Base-by-base conservation (phyloP, 345 rosid species). In the Arabis alpina region DNA sequence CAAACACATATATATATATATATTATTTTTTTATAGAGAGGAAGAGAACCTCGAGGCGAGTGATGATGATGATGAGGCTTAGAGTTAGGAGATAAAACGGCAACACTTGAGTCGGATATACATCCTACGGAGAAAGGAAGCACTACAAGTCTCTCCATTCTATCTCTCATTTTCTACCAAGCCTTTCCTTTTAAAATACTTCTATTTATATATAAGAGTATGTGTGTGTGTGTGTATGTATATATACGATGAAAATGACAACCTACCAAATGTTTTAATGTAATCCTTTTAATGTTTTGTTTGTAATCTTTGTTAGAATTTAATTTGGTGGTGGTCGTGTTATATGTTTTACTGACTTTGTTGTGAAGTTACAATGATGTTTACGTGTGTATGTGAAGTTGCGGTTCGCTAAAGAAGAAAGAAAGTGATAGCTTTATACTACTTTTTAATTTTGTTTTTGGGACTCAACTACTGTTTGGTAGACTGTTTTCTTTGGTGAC, bases 101-200 rank as follows among this genome's bases (percentile, higher is more conserved):
- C 87, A 51, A 89, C 87, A 65, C 96, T 85, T 39, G 92, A 84
- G 34, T 83, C 88, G 52, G 93, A 89, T 59, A 87, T 74, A 64
- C 96, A 89, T 27, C 96, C 93, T 23, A 78, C 76, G 8, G 96
- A 80, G 81, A 89, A 89, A 23, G 96, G 96, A 78, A 89, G 91
- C 57, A 87, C 80, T 54, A 86, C 93, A 73, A 89, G 75, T 57
- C 88, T 84, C 80, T 89, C 96, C 91, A 89, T 84, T 79, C 80
- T 81, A 50, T 88, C 91, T 82, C 84, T 86, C 95, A 88, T 86
- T 51, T 71, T 71, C 60, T 72, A 53, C 47, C 37, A 72, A 69
- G 66, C 13, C 54, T 62, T 69, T 54, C 71, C 75, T 70, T 75
- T n/a, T 54, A 75, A 58, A n/a, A 7, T 63, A 68, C 60, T 69